phyloP scores from a whole-genome alignment of 2,329 filamentous ascomycete genomes.

The Fusarium longipes region DNA sequence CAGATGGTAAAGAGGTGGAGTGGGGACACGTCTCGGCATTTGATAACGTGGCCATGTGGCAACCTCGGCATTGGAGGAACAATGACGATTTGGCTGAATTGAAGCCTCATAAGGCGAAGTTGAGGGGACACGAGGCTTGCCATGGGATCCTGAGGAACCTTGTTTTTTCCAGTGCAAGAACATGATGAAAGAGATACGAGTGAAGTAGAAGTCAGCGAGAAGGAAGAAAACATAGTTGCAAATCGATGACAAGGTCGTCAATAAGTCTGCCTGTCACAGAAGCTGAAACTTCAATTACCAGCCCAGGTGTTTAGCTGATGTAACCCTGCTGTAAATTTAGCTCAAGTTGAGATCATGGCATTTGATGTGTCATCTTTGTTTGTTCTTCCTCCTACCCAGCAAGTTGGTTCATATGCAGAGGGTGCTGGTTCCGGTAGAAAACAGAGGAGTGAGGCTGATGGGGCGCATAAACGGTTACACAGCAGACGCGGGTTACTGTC shows the following conservation, averaged over 20 bases:
- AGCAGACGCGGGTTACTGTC: slow-evolving; percentile 1
- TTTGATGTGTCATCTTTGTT: slow-evolving; percentile 17
- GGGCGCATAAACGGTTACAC: slow-evolving; percentile 23
- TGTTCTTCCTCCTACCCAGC: neutral
- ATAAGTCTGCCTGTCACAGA: neutral
- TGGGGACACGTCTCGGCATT: slow-evolving; percentile 22
- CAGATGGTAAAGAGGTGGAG: slow-evolving; percentile 5
- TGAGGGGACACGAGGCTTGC: neutral
- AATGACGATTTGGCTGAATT: slow-evolving; percentile 9
- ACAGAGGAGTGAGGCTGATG: neutral
- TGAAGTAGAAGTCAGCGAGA: neutral
- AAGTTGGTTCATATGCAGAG: slow-evolving; percentile 2
- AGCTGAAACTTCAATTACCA: neutral
- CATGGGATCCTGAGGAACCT: neutral
- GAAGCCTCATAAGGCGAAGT: neutral
- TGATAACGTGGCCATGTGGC: slow-evolving; percentile 24
- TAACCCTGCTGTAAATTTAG: neutral
- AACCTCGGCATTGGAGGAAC: slow-evolving; percentile 19
- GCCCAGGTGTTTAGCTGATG: slow-evolving; percentile 1
- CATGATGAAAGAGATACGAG: neutral
- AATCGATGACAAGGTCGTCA: neutral
- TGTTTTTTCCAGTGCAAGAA: neutral
- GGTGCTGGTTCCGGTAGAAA: neutral
- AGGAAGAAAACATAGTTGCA: neutral
- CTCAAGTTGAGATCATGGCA: slow-evolving; percentile 4